Percentiles rank a stretch among this genome's conserved stretches.
These are phyloP conservation scores for Pleurotus eryngii DNA, from an alignment of 768 basidiomycete genomes.

Conservation along the genomic window DNA sequence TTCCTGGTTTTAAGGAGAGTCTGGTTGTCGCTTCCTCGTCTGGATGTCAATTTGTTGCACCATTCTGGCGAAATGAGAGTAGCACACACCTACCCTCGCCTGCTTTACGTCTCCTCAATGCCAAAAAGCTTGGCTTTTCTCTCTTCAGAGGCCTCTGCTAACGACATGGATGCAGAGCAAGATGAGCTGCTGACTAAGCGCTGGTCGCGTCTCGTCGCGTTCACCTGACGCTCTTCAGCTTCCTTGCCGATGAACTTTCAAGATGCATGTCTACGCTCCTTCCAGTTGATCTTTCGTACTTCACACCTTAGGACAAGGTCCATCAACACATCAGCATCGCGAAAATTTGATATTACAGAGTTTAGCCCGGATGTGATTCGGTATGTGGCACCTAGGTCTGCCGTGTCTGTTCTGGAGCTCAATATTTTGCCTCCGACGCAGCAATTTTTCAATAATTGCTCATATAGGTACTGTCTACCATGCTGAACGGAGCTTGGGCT, in stretches of 20 bases:
- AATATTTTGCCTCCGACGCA: conserved; percentile 19
- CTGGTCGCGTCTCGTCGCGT: too few species aligned
- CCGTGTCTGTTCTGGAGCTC: conserved; percentile 1
- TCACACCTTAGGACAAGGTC: conserved; percentile 25
- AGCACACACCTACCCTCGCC: conserved; percentile 51
- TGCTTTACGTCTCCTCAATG: conserved; percentile 70
- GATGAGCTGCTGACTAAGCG: too few species aligned
- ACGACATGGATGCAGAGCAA: conserved; percentile 39
- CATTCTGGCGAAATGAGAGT: conserved; percentile 3
- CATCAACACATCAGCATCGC: conserved; percentile 23
- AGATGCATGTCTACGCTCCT: conserved; percentile 22
- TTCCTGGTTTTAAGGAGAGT: conserved; percentile 70
- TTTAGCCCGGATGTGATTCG: conserved; percentile 69
- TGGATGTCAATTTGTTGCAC: neutral
- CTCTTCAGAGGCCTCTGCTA: conserved; percentile 75
- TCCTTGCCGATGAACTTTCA: conserved; percentile 23
- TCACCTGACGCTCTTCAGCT: neutral
- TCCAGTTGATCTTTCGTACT: conserved; percentile 23
- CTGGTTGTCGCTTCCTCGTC: conserved; percentile 26
- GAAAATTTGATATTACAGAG: conserved; percentile 52
- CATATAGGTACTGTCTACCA: conserved; percentile 66
- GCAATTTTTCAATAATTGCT: conserved; percentile 95
- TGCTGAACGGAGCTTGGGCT: neutral
- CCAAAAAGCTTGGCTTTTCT: conserved; percentile 77
- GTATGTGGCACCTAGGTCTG: conserved; percentile 28